Percentiles rank a stretch among this genome's conserved stretches.
Evolutionary conservation across 2,329 filamentous ascomycete species (phyloP).

Genomic region (Botryotinia convoluta): DNA sequence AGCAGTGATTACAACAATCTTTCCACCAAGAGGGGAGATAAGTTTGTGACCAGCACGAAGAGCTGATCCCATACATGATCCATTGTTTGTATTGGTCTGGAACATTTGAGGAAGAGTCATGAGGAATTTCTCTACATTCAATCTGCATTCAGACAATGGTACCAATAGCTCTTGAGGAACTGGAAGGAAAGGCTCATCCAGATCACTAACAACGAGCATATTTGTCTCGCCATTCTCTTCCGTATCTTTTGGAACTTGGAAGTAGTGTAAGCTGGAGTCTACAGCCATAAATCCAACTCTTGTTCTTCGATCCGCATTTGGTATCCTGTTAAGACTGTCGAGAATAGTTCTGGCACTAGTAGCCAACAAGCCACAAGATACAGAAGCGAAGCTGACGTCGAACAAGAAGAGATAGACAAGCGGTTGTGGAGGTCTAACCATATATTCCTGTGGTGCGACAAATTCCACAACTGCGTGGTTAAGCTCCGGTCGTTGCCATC

Average conservation of each 20-base stretch:
- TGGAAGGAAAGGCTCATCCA: slow-evolving; percentile 94
- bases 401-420: slow-evolving; percentile 94
- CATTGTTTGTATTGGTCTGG: slow-evolving; percentile 83
- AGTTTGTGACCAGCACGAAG: slow-evolving; percentile 92
- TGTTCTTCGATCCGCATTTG: slow-evolving; percentile 93
- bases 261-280: slow-evolving; percentile 93
- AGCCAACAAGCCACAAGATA: slow-evolving; percentile 86
- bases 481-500: slow-evolving; percentile 88
- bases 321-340: slow-evolving; percentile 93
- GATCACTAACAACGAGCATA: slow-evolving; percentile 91
- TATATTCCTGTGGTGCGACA: slow-evolving; percentile 97
- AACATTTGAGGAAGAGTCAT: slow-evolving; percentile 94
- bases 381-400: slow-evolving; percentile 87
- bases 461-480: slow-evolving; percentile 98
- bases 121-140: slow-evolving; percentile 89
- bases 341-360: slow-evolving; percentile 91
- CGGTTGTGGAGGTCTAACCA: slow-evolving; percentile 95
- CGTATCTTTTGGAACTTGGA: slow-evolving; percentile 85
- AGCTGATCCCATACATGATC: slow-evolving; percentile 93
- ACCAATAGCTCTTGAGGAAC: slow-evolving; percentile 90
- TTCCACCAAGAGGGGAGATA: slow-evolving; percentile 90
- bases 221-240: slow-evolving; percentile 81
- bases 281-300: slow-evolving; percentile 93
- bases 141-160: slow-evolving; percentile 80
- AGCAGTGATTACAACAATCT: slow-evolving; percentile 87